Base-by-base conservation (phyloP, 1,139 yeast species). In the Diutina catenulata region DNA sequence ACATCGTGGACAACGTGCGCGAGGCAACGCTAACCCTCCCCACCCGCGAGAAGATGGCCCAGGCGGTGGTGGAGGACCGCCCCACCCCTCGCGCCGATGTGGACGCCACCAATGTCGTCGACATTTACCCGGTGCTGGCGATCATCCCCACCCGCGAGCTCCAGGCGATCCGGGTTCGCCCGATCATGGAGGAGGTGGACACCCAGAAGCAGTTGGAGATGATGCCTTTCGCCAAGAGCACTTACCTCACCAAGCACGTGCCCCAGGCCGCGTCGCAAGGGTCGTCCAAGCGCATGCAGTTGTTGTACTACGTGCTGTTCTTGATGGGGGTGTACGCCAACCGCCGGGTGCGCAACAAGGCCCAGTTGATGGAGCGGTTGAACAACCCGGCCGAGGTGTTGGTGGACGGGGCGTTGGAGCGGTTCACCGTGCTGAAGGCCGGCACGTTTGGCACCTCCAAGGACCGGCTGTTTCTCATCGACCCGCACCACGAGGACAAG, bases 401-500 rank as follows among this genome's bases (percentile, higher is more conserved):
- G 24, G 59, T 87, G n/a, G 87, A 81, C 49, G 84, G 86, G 21
- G 60, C 86, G 28, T 60, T 87, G 42, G 72, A 71, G 37, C 70
- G 81, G 43, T 88, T 86, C 56, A 68, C 94, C 15, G 70, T 78
- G 37, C 55, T 70, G 24, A 76, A 75, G 51, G 68, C 84, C 10
- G 74, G 86, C 6, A 70, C 68, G 39, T 72, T 74, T 46, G 94
- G 94, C 43, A 78, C 72, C 55, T 67, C 86, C 18, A 81, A 80
- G 56, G 83, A 79, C 45, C 73, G 80, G 50, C 71, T 80, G 13
- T 86, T 73, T 55, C 65, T 73, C 43, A 74, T 91, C 44, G 96
- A 91, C 52, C 95, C 97, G 32, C 79, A 75, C 48, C 74, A 76
- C 51, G 95, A 86, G 58, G 95, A 86, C 60, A 86, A 81, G 59